These are phyloP conservation scores for Phytophthora parvispora DNA, from an alignment of 352 stramenopile species.

Conservation along the genomic window DNA sequence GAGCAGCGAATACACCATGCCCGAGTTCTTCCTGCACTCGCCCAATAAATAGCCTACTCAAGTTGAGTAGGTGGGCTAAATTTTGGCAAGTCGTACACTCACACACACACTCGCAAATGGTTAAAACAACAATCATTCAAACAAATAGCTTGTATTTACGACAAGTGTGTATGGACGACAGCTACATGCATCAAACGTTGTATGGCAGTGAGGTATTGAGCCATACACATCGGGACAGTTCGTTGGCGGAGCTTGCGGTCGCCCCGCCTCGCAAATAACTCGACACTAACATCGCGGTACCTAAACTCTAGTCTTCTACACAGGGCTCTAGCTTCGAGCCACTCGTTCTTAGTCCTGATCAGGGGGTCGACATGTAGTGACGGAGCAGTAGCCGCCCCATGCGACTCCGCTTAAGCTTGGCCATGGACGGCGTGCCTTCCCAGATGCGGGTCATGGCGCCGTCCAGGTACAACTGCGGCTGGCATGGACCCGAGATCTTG, in stretches of 20 bases:
- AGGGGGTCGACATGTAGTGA: conserved; percentile 22
- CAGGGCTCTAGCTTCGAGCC: conserved; percentile 12
- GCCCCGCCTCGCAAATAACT: conserved; percentile 5
- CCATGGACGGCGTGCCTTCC: conserved; percentile 31
- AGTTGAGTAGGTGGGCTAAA: too few species aligned
- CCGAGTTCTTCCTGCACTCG: too few species aligned
- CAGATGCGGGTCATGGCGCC: conserved; percentile 27
- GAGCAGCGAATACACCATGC: too few species aligned
- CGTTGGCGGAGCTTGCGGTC: neutral
- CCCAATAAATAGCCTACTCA: too few species aligned
- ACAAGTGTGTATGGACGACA: neutral
- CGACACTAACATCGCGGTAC: conserved; percentile 4
- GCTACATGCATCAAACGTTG: neutral
- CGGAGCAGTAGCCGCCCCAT: conserved; percentile 31
- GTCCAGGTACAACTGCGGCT: conserved; percentile 41
- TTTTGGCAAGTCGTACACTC: too few species aligned
- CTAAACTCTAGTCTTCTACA: too few species aligned
- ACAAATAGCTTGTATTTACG: neutral
- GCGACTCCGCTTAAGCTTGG: conserved; percentile 33
- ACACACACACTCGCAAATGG: too few species aligned
- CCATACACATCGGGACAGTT: neutral
- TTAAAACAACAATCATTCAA: too few species aligned
- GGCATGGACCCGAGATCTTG: conserved; percentile 41
- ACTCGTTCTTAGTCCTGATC: conserved; percentile 2
- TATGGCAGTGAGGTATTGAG: neutral